A percentile compares a stretch with the other conserved stretches of the same genome.
Evolutionary conservation across 2,329 filamentous ascomycete genomes (phyloP).

Genomic region (Dactylellina drechsleri): DNA sequence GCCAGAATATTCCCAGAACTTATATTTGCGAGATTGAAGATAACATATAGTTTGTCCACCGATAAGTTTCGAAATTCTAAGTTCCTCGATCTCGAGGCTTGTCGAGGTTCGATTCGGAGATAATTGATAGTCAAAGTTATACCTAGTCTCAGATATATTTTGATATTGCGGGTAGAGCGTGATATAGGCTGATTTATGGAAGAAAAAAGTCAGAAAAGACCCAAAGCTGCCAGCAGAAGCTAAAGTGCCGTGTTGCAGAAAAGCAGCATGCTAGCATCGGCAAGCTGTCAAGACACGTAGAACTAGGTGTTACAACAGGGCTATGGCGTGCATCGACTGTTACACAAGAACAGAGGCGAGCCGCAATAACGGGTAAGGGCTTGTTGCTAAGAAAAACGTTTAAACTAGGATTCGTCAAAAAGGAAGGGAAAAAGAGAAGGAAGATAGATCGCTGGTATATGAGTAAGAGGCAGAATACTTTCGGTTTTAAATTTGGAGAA

Average conservation of each 20-base stretch:
- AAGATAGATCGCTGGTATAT: slow-evolving; percentile 5
- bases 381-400: background rate
- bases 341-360: slow-evolving; percentile 52
- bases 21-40: no score
- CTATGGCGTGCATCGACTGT: slow-evolving; percentile 31
- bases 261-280: slow-evolving; percentile 20
- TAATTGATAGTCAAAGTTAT: no score
- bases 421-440: slow-evolving; percentile 2
- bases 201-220: background rate
- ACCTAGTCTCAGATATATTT: no score
- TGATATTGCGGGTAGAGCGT: no score
- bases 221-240: slow-evolving; percentile 15
- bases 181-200: no score
- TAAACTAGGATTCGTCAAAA: slow-evolving; percentile 14
- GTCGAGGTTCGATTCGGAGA: no score
- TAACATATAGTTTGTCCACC: no score
- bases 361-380: slow-evolving; percentile 35
- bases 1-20: no score
- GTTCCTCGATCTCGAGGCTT: no score
- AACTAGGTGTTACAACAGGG: slow-evolving; percentile 53
- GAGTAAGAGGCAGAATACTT: slow-evolving; percentile 13
- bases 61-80: no score
- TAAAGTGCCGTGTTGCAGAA: slow-evolving; percentile 12
- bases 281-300: slow-evolving; percentile 55
- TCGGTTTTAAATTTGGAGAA: background rate